phyloP scores from a whole-genome alignment of 2,329 filamentous ascomycete species.

The Penicillium sp. region DNA sequence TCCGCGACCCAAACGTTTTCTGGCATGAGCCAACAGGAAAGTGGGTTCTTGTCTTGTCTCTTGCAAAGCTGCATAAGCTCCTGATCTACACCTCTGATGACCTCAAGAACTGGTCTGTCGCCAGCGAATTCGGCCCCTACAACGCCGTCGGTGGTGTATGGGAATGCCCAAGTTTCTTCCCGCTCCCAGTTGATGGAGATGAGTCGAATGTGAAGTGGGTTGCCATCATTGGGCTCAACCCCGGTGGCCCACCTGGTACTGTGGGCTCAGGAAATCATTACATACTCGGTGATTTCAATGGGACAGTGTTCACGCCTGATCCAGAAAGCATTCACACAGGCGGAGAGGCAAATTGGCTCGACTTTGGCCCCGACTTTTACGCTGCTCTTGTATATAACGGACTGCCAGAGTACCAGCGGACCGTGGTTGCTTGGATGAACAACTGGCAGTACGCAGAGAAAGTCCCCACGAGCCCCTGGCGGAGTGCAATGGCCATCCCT shows the following conservation, averaged over 20 bases:
- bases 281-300: conserved; percentile 35
- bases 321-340: conserved; percentile 18
- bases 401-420: conserved; percentile 22
- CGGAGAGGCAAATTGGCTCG: conserved; percentile 33
- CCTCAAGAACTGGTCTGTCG: conserved; percentile 32
- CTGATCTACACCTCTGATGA: conserved; percentile 32
- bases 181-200: conserved; percentile 27
- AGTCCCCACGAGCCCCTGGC: conserved; percentile 33
- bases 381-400: conserved; percentile 32
- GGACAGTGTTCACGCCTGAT: conserved; percentile 31
- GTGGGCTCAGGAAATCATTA: conserved; percentile 37
- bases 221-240: conserved; percentile 31
- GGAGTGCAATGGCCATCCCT: conserved; percentile 33
- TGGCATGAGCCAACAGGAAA: conserved; percentile 28
- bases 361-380: conserved; percentile 38
- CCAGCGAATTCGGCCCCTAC: conserved; percentile 32
- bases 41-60: conserved; percentile 28
- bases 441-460: conserved; percentile 35
- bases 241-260: conserved; percentile 35
- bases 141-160: conserved; percentile 35
- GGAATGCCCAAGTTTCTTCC: conserved; percentile 37
- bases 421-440: conserved; percentile 35
- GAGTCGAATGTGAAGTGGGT: conserved; percentile 32
- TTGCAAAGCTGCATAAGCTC: conserved; percentile 29
- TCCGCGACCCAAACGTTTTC: conserved; percentile 68